Evolutionary conservation across 169 alveolate species (phyloP).

Genomic region (Eimeria necatrix): DNA sequence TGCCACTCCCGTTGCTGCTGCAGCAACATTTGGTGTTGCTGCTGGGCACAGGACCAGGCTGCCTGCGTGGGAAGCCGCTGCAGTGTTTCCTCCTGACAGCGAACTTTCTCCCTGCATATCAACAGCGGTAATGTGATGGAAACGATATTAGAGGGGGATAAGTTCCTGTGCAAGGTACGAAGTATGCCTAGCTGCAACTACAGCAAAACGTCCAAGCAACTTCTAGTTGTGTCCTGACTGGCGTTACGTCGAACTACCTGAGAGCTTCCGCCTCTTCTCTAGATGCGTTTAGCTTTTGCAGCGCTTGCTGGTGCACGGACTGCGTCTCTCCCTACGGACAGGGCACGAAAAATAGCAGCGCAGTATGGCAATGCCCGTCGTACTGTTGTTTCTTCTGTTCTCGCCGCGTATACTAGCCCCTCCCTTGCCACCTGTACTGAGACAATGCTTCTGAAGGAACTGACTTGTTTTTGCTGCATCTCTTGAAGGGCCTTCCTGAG

Average conservation of each 20-base stretch:
- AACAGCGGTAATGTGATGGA: background rate
- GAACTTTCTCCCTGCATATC: slow-evolving; percentile 58
- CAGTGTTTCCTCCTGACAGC: slow-evolving; percentile 70
- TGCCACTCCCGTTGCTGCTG: slow-evolving; percentile 74
- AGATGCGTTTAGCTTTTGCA: slow-evolving; percentile 26
- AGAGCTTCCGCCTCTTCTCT: slow-evolving; percentile 62
- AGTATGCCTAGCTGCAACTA: background rate
- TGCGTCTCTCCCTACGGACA: slow-evolving; percentile 69
- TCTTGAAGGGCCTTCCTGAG: slow-evolving; percentile 59
- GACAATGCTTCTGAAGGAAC: background rate
- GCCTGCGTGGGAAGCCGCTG: slow-evolving; percentile 72
- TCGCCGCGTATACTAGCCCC: background rate
- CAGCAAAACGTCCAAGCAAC: background rate
- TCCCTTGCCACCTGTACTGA: too few relatives aligned
- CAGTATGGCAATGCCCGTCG: background rate
- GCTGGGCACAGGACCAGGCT: slow-evolving; percentile 73
- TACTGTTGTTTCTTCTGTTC: background rate
- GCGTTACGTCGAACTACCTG: background rate
- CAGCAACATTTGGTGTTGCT: slow-evolving; percentile 66
- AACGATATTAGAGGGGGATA: background rate
- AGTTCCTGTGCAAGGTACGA: background rate
- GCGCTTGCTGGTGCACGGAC: slow-evolving; percentile 50
- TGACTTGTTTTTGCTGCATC: slow-evolving; percentile 60
- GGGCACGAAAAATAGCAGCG: background rate
- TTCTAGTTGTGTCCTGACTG: too few relatives aligned